Conservation (phyloP, 2,329 filamentous ascomycete genomes). For the Diaporthe aspalathi region DNA sequence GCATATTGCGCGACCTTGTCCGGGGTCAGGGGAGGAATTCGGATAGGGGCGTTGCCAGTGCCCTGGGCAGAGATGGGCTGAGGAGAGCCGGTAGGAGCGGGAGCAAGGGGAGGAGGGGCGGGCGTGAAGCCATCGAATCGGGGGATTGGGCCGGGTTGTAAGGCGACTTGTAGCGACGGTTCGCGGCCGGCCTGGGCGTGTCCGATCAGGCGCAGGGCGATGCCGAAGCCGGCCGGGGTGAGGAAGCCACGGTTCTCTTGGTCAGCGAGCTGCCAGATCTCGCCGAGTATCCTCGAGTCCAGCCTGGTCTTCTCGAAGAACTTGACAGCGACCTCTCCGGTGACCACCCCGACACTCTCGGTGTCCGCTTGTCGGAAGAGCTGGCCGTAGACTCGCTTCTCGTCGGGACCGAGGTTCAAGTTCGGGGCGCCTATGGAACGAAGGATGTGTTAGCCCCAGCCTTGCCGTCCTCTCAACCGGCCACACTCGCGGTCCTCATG, state of each 20-base stretch:
- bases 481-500: not conserved
- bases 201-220: conserved; percentile 92
- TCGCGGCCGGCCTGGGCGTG: conserved; percentile 91
- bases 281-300: conserved; percentile 85
- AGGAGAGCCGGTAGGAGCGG: conserved; percentile 51
- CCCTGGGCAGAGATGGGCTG: conserved; percentile 61
- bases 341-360: conserved; percentile 91
- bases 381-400: conserved; percentile 93
- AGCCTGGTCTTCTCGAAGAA: conserved; percentile 98
- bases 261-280: conserved; percentile 99
- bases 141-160: conserved; percentile 88
- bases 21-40: conserved; percentile 87
- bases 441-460: conserved; percentile 17
- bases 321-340: conserved; percentile 93
- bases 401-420: conserved; percentile 88
- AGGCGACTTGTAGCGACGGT: conserved; percentile 82
- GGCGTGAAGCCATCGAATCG: conserved; percentile 84
- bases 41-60: conserved; percentile 75
- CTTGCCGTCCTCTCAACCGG: not conserved
- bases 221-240: conserved; percentile 91
- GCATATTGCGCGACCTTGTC: conserved; percentile 93
- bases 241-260: conserved; percentile 95
- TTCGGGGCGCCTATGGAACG: conserved; percentile 66
- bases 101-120: conserved; percentile 59
- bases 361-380: conserved; percentile 94